Base-by-base conservation (phyloP, 805 yeast genomes). In the Candida cerambycidarum region DNA sequence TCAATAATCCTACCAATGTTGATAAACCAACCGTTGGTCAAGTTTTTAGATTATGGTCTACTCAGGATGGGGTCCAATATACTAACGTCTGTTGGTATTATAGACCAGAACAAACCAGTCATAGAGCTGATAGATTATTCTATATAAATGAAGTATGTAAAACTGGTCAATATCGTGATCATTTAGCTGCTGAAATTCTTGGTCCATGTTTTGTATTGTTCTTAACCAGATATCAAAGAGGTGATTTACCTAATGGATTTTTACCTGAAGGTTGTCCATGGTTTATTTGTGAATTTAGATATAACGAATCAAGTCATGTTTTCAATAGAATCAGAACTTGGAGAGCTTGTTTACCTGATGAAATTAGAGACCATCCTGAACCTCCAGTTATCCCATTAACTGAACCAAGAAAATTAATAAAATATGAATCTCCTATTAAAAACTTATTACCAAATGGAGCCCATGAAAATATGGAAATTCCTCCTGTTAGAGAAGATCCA, bases 261-360 rank as follows among this genome's bases (percentile, higher is more conserved):
- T 74, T 84, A 38, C 85, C 87, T 15, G 74, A 73, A 43, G 92
- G 88, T 41, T 85, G 88, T 3, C 92, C 93, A 5, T 77, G 95
- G 59, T 93, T 89, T 64, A 83, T 93, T 53, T 93, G 98, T 69
- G 99, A 93, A 64, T 87, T 80, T 62, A 82, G 99, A 57, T 93
- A 90, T 66, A 92, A 92, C 59, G 97, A 92, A 60, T 75, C 79
- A 42, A 96, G 88, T 55, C 87, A 88, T 62, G 83, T 83, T 21
- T 93, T 93, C 73, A 93, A 92, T 65, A 85, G 92, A 59, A 93
- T 93, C 56, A 79, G 98, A 58, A 92, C 99, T 2, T 93, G 99
- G 99, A 92, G 89, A 64, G 97, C 97, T 5, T 93, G 98, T 71
- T 75, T 93, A 52, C 99, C 99, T 0, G 98, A 93, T 63, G 98